A percentile compares a stretch with the other conserved stretches of the same genome.
Evolutionary conservation across 2,329 filamentous ascomycete genomes (phyloP).

Genomic region (Sporothrix inflata): DNA sequence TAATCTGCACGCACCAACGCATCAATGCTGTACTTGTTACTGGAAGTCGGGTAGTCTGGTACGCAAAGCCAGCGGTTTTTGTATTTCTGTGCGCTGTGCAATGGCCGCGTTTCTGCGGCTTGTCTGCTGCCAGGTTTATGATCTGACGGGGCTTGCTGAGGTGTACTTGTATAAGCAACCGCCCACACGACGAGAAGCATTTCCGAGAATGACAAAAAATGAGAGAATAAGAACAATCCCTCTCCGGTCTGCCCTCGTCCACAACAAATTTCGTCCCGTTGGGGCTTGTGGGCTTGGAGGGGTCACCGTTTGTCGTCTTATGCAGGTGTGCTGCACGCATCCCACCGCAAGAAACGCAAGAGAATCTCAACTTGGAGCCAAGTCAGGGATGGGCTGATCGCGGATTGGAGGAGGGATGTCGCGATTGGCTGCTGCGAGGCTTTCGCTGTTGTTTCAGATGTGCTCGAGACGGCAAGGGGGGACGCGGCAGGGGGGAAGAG

Average conservation of each 20-base stretch:
- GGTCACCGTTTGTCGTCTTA: constrained; percentile 15
- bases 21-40: not conserved
- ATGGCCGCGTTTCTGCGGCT: not conserved
- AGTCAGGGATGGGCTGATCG: constrained; percentile 6
- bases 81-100: not conserved
- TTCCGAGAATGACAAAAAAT: not conserved
- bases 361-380: constrained; percentile 1
- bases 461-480: constrained; percentile 24
- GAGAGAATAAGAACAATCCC: not conserved
- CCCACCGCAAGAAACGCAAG: not conserved
- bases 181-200: not conserved
- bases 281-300: constrained; percentile 3
- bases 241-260: not conserved
- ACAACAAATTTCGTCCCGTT: not conserved
- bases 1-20: not conserved
- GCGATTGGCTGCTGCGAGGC: constrained; percentile 19
- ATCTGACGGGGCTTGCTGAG: constrained; percentile 4
- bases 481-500: constrained; percentile 4
- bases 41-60: not conserved
- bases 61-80: not conserved
- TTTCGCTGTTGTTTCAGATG: constrained; percentile 26
- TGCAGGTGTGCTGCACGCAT: constrained; percentile 7
- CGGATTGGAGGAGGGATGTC: not conserved
- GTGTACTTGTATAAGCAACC: not conserved
- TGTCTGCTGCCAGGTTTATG: not conserved